A percentile compares a stretch with the other conserved stretches of the same genome.
These are phyloP conservation scores for Oxyria digyna DNA, from an alignment of 148 eudicot genomes.

Conservation along the genomic window DNA sequence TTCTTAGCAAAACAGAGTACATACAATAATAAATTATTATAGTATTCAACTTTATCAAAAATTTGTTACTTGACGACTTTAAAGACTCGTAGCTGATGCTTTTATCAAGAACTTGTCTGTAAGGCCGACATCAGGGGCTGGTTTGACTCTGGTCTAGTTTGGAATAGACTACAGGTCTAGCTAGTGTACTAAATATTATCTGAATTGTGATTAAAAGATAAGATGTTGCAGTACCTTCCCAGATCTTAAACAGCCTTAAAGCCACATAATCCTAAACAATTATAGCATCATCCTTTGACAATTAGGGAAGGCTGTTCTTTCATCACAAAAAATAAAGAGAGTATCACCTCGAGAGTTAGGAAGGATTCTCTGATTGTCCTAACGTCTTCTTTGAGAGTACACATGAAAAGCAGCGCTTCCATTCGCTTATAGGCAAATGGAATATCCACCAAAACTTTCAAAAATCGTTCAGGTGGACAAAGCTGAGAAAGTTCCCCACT, in stretches of 20 bases:
- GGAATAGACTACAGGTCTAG: not conserved
- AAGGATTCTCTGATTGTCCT: constrained; percentile 37
- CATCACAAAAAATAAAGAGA: not conserved
- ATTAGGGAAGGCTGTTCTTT: not conserved
- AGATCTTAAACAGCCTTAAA: not conserved
- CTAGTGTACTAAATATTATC: not conserved
- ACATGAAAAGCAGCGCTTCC: constrained; percentile 54
- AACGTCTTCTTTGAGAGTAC: constrained; percentile 57
- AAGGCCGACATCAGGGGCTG: not conserved
- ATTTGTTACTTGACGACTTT: not conserved
- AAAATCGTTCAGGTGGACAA: constrained; percentile 71
- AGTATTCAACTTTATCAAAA: not conserved
- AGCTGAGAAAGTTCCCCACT: constrained; percentile 52
- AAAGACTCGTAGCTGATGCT: not conserved
- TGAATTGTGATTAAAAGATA: not conserved
- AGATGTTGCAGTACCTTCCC: not conserved
- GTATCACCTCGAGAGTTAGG: constrained; percentile 44
- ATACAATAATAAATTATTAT: not conserved
- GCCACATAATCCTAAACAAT: not conserved
- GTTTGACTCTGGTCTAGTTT: not conserved
- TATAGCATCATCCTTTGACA: not conserved
- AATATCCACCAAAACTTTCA: constrained; percentile 55
- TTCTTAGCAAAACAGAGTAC: not conserved
- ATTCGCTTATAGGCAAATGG: constrained; percentile 64
- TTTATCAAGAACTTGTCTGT: not conserved